phyloP scores from a whole-genome alignment of 306 rosid genomes.

The Coriaria nepalensis region DNA sequence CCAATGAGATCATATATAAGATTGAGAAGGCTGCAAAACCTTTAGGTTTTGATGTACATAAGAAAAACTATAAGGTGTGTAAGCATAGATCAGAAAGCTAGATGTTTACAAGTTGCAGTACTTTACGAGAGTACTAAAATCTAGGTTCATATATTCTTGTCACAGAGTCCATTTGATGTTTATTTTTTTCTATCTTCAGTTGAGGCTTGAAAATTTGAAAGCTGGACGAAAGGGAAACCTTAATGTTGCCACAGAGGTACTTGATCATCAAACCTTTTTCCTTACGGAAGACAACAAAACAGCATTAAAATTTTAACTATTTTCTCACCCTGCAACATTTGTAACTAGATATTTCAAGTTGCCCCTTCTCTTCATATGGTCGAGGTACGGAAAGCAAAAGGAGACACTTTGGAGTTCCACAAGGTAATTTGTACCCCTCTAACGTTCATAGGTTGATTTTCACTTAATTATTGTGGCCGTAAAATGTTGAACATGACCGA shows the following conservation, averaged over 20 bases:
- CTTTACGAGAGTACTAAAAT: too few relatives aligned
- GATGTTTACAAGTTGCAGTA: too few relatives aligned
- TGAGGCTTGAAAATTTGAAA: conserved; percentile 87
- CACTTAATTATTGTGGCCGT: too few relatives aligned
- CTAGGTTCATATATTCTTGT: too few relatives aligned
- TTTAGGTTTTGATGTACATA: conserved; percentile 92
- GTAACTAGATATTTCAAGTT: conserved; percentile 71
- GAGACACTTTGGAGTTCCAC: conserved; percentile 95
- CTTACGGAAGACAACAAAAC: too few relatives aligned
- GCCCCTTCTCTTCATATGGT: conserved; percentile 99
- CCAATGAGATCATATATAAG: conserved; percentile 78
- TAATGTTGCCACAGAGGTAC: conserved; percentile 92
- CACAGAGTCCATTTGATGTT: too few relatives aligned
- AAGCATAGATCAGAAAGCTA: neutral
- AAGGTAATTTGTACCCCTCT: conserved; percentile 47
- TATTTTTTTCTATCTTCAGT: conserved; percentile 23
- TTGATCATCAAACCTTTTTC: too few relatives aligned
- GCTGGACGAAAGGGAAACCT: conserved; percentile 99
- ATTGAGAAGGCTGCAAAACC: conserved; percentile 98
- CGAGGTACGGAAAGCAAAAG: conserved; percentile 93
- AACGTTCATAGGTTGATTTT: neutral
- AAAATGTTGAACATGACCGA: too few relatives aligned
- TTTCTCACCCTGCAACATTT: neutral
- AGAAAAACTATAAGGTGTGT: conserved; percentile 88
- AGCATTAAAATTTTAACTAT: too few relatives aligned